Evolutionary conservation across 225 moss, liverwort and hornwort species (phyloP).

Genomic region (Physcomitrellopsis africana): DNA sequence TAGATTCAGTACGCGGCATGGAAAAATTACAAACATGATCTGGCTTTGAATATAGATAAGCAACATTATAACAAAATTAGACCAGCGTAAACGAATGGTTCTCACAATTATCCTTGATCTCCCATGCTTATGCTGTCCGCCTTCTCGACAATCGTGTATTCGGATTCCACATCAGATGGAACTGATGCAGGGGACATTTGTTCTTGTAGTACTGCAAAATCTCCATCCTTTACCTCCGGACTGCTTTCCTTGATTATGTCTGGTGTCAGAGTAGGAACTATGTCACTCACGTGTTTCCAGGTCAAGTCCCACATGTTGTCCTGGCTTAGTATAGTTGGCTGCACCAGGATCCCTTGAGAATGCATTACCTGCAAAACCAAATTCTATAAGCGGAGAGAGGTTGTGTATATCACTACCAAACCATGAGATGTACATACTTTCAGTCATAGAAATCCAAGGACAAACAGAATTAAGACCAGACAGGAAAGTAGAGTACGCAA

Average conservation of each 20-base stretch:
- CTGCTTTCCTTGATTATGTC: constrained; percentile 58
- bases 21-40: background rate
- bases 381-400: constrained; percentile 23
- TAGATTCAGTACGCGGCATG: too few relatives aligned
- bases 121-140: constrained; percentile 21
- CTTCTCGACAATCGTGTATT: constrained; percentile 28
- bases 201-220: constrained; percentile 17
- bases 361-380: constrained; percentile 69
- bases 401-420: background rate
- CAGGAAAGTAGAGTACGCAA: too few relatives aligned
- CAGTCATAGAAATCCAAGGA: too few relatives aligned
- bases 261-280: constrained; percentile 57
- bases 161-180: constrained; percentile 30
- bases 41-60: background rate
- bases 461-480: too few relatives aligned
- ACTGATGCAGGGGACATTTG: constrained; percentile 27
- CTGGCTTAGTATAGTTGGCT: constrained; percentile 52
- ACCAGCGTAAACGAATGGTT: background rate
- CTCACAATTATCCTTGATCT: constrained; percentile 36
- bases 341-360: constrained; percentile 61
- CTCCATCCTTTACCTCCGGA: constrained; percentile 26
- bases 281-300: constrained; percentile 73
- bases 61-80: background rate
- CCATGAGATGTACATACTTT: background rate
- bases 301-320: constrained; percentile 81